Base-by-base conservation (phyloP, 352 stramenopile species). In the Phytophthora chlamydospora region DNA sequence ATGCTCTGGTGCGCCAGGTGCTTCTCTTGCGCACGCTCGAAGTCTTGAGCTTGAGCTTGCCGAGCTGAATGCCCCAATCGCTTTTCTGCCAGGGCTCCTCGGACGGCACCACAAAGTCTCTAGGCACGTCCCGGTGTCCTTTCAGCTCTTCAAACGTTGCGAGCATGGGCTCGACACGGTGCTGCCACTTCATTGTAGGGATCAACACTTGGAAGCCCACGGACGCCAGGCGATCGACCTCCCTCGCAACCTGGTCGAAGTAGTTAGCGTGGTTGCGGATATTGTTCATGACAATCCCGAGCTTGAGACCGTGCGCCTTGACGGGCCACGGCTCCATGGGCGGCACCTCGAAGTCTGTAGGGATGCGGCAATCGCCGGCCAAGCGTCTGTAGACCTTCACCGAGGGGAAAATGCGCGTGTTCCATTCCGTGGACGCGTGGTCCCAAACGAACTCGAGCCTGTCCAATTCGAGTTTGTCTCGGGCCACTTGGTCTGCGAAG, bases 381-480 rank as follows among this genome's bases (percentile, higher is more conserved):
- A 44, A 9, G 1, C 1, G 14, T 27, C 19, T 17, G 17, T 44
- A 66, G 2, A 36, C 12, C 35, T 61, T 19, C 21, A 66, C 27
- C 12, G 50, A 29, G 13, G 50, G 36, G 12, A 67, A 35, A 32
- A 61, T 45, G 14, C 49, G 43, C 2, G 56, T 21, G 12, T 39
- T 49, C 58, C 58, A 67, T 21, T 61, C 44, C 8, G 35, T n/a
- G 7, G 40, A 16, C 5, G 17, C 49, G 19, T 44, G 17, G 40
- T 61, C 27, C 58, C 50, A 67, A 0, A 56, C 44, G 49, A 67
- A 67, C 19, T 51, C 50, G 5, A 67, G 12, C 19, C 50, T 48
- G 14, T 61, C n/a, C 19, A 67, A 34, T 16, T 35, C 48, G 8
- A 29, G 32, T 14, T 52, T 44, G 36, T 66, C 58, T 36, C 50